A percentile compares a stretch with the other conserved stretches of the same genome.
phyloP scores from a whole-genome alignment of 1,284 basidiomycete genomes.

The Boletus albobrunnescens region DNA sequence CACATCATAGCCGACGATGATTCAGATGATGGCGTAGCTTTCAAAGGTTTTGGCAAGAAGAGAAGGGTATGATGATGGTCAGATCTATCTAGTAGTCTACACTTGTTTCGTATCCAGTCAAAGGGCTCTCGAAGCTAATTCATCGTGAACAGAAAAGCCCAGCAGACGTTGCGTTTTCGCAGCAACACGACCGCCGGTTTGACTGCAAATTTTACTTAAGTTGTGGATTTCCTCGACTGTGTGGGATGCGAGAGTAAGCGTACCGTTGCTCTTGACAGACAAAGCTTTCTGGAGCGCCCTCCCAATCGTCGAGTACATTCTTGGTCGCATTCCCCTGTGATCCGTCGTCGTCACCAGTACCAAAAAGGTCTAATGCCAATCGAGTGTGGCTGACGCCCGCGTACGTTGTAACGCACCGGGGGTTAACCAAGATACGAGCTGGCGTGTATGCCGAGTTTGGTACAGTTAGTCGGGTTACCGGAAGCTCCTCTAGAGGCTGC shows the following conservation, averaged over 20 bases:
- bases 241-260: slow-evolving; percentile 19
- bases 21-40: slow-evolving; percentile 64
- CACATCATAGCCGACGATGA: slow-evolving; percentile 56
- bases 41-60: slow-evolving; percentile 57
- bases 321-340: slow-evolving; percentile 50
- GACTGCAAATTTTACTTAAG: slow-evolving; percentile 40
- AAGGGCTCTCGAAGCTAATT: slow-evolving; percentile 38
- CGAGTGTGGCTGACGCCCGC: slow-evolving; percentile 93
- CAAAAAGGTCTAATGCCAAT: slow-evolving; percentile 87
- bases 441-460: slow-evolving; percentile 87
- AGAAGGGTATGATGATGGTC: slow-evolving; percentile 16
- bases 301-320: slow-evolving; percentile 89
- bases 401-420: slow-evolving; percentile 92
- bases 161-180: slow-evolving; percentile 86
- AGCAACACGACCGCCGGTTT: slow-evolving; percentile 85
- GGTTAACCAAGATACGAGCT: slow-evolving; percentile 89
- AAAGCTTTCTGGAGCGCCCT: slow-evolving; percentile 90
- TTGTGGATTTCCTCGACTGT: not conserved
- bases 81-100: slow-evolving; percentile 10
- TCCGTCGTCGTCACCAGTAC: slow-evolving; percentile 59
- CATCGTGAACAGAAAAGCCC: slow-evolving; percentile 80
- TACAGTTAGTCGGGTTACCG: slow-evolving; percentile 52
- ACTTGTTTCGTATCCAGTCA: slow-evolving; percentile 1
- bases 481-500: slow-evolving; percentile 39
- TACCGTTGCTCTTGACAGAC: slow-evolving; percentile 93